Percentiles rank a stretch among this genome's conserved stretches.
These are phyloP conservation scores for Phytophthora pluvialis DNA, from an alignment of 352 stramenopile genomes.

Conservation along the genomic window DNA sequence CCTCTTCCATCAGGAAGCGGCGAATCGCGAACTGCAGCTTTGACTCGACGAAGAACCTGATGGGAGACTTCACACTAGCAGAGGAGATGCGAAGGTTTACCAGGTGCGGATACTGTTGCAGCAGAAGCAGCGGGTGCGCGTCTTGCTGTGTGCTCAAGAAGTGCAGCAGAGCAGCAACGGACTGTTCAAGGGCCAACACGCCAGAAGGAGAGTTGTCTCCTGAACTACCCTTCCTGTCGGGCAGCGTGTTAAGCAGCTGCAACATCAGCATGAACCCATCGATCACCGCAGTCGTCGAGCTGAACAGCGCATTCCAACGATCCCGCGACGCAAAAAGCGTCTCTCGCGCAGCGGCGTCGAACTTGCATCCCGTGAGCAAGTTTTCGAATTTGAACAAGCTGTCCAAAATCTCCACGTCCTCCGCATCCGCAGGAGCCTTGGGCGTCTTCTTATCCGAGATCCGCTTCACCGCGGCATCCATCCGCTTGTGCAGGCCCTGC, in stretches of 20 bases:
- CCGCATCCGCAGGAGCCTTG: conserved; percentile 36
- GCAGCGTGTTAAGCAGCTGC: conserved; percentile 53
- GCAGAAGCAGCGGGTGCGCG: conserved; percentile 50
- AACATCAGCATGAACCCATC: conserved; percentile 66
- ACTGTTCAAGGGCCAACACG: conserved; percentile 50
- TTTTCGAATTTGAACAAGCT: conserved; percentile 58
- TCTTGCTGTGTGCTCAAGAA: conserved; percentile 46
- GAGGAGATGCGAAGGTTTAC: conserved; percentile 56
- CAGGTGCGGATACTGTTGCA: conserved; percentile 59
- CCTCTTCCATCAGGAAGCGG: conserved; percentile 61
- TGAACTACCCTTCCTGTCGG: conserved; percentile 40
- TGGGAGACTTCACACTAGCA: conserved; percentile 47
- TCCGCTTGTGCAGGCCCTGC: conserved; percentile 37
- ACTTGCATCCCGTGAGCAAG: conserved; percentile 51
- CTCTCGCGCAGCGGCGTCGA: conserved; percentile 36
- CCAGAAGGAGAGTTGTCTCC: conserved; percentile 35
- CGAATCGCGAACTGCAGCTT: conserved; percentile 65
- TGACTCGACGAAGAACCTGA: conserved; percentile 57
- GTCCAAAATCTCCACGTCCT: conserved; percentile 53
- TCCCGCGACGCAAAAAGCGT: conserved; percentile 51
- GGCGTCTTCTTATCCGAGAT: conserved; percentile 41
- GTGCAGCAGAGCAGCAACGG: conserved; percentile 33
- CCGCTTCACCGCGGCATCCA: conserved; percentile 39
- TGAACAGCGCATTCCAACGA: conserved; percentile 52
- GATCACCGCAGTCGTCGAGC: conserved; percentile 44